Evolutionary conservation across 2,329 filamentous ascomycete species (phyloP).

Genomic region (Purpureocillium lavendulum): DNA sequence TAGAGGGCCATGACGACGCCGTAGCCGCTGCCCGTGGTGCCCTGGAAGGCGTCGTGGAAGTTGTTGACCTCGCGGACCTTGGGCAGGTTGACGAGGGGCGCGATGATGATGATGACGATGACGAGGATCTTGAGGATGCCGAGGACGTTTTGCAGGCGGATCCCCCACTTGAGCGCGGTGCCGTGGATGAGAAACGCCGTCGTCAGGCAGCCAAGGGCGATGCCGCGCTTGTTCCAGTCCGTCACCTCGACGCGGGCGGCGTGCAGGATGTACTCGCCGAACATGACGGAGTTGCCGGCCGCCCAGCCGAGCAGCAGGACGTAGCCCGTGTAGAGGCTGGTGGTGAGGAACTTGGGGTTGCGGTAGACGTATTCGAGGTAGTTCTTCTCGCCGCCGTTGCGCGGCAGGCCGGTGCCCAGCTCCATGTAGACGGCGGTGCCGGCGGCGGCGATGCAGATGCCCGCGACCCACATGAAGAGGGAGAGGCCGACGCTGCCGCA

Average conservation of each 20-base stretch:
- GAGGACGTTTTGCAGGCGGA: slow-evolving; percentile 58
- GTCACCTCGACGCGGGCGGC: slow-evolving; percentile 53
- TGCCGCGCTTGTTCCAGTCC: slow-evolving; percentile 58
- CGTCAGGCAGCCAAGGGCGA: slow-evolving; percentile 60
- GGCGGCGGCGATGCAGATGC: slow-evolving; percentile 52
- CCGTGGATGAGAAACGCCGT: slow-evolving; percentile 59
- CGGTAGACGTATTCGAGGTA: slow-evolving; percentile 59
- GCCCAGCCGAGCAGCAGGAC: slow-evolving; percentile 58
- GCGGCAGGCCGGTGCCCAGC: slow-evolving; percentile 56
- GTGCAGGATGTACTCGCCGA: slow-evolving; percentile 62
- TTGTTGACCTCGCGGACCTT: slow-evolving; percentile 51
- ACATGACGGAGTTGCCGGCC: slow-evolving; percentile 59
- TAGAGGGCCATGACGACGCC: slow-evolving; percentile 62
- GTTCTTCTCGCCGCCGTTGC: slow-evolving; percentile 59
- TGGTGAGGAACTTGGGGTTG: slow-evolving; percentile 51
- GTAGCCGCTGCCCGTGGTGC: slow-evolving; percentile 58
- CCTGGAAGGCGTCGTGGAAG: slow-evolving; percentile 55
- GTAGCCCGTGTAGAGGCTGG: slow-evolving; percentile 52
- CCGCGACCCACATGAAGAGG: slow-evolving; percentile 55
- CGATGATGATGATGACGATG: slow-evolving; percentile 55
- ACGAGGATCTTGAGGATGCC: slow-evolving; percentile 59
- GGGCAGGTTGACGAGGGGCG: slow-evolving; percentile 52
- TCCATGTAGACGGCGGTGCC: slow-evolving; percentile 60
- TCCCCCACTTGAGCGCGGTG: slow-evolving; percentile 53
- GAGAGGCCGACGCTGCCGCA: slow-evolving; percentile 54